Evolutionary conservation across 192 early-diverging fungal genomes (phyloP), one percentile per base, ranked within the genome.

Genomic region (Dimargaris verticillata): DNA sequence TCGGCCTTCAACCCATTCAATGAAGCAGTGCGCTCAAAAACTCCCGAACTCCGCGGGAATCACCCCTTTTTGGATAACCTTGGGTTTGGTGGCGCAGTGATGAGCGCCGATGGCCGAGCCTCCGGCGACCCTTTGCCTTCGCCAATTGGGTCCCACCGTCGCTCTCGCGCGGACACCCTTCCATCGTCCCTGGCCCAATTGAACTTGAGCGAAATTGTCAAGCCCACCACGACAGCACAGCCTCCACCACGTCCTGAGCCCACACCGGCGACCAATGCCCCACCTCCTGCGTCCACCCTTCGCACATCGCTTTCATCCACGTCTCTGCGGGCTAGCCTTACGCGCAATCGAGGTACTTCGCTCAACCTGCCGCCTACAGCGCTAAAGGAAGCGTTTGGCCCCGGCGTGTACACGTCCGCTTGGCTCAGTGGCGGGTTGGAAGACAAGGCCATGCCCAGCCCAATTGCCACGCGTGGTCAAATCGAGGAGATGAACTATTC

Each of bases 341-440:
- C 13, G 13, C 55, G 55, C 14, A 41, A 1, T 33, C 55, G 55
- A n/a, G 55, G 55, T 28, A 58, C 55, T 17, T 82, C 77, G 20
- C 60, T 80, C 33, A 76, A 70, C 3, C 64, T 80, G 47, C 78
- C 75, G 12, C 70, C 75, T 24, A 72, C 74, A 20, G 70, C 80
- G 13, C 47, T 68, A 28, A 64, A 63, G 48, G 70, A 69, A 24
- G 82, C 82, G 12, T 82, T 82, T 68, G 80, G 76, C 3, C 74
- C 76, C 28, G 77, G 78, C 42, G 73, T 82, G 49, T 83, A 82
- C 57, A 73, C 76, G 2, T 78, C 80, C 15, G 66, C 72, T 5
- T 83, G 80, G 80, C 66, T 66, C 10, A 70, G 71, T 53, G 63
- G 64, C 53, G 58, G 63, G 18, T 54, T 52, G 44, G 66, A 68